phyloP scores from a whole-genome alignment of 805 yeast species.

The Alloascoidea africana region DNA sequence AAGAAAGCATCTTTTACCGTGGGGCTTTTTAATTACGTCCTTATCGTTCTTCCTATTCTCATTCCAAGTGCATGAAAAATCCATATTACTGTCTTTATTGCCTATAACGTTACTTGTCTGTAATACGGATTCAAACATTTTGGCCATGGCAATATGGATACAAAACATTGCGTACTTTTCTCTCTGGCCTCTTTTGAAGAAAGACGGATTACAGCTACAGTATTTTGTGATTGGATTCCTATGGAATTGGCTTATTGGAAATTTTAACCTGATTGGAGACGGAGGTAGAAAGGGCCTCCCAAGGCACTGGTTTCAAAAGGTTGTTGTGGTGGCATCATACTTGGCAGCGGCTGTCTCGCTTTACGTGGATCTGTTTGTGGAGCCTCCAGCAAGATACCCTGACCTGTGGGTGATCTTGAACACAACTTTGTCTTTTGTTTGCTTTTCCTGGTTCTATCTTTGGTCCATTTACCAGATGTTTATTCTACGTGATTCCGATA shows the following conservation, averaged over 20 bases:
- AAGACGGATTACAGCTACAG: conserved; percentile 63
- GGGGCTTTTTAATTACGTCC: conserved; percentile 72
- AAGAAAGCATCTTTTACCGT: conserved; percentile 33
- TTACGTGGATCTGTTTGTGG: conserved; percentile 29
- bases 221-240: conserved; percentile 43
- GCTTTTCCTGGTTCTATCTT: conserved; percentile 64
- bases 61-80: conserved; percentile 93
- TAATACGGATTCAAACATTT: conserved; percentile 33
- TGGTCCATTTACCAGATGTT: conserved; percentile 56
- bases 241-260: conserved; percentile 72
- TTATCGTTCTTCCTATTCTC: conserved; percentile 83
- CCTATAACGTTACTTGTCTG: conserved; percentile 63
- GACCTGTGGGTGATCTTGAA: conserved; percentile 80
- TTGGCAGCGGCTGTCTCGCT: conserved; percentile 36
- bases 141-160: conserved; percentile 78
- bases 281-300: not conserved
- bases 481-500: conserved; percentile 8
- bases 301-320: conserved; percentile 28
- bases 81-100: conserved; percentile 73
- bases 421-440: conserved; percentile 56
- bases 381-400: conserved; percentile 52
- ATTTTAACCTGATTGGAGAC: conserved; percentile 16
- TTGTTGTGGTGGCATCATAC: conserved; percentile 37
- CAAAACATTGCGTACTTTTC: conserved; percentile 75
- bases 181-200: conserved; percentile 71